Evolutionary conservation across 225 moss, liverwort and hornwort species (phyloP), one percentile per base, ranked within the genome.

Genomic region (Pleurozium schreberi): DNA sequence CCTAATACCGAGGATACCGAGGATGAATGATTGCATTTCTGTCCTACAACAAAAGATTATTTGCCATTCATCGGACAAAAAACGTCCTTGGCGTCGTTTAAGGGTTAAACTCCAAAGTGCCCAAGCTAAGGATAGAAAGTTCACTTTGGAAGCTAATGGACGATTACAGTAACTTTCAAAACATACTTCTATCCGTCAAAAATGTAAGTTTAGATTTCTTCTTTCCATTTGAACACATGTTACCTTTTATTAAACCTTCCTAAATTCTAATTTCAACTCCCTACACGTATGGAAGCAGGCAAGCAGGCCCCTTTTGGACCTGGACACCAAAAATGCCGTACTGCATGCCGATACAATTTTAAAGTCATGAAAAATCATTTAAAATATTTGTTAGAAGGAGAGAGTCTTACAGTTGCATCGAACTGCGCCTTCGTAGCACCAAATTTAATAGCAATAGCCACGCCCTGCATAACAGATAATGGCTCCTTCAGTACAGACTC

Each of bases 351-450:
- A 84, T 52, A 63, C 34, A 83, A 47, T 67, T 33, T 71, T 52
- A 43, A 11, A 62, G 47, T 40, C 43, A 61, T 75, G 82, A 66
- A 62, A 65, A 77, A 71, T 76, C 71, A 64, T 50, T n/a, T 59
- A 60, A 71, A 50, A 82, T 45, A 43, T 88, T 60, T 62, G 75
- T 58, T n/a, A 69, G 49, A 30, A 67, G 49, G 40, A 82, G 21
- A 74, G 74, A 52, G 47, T 59, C 95, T 92, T 93, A 96, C 96
- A 89, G 98, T 97, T 68, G 97, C 90, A 93, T 99, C 96, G 78
- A 97, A 99, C 82, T 97, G 96, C 19, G 95, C 95, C 90, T 99
- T 99, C 11, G 97, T 99, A 66, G 97, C 97, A 79, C 97, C 96
- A 88, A 92, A 96, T 85, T 99, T 97, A 43, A 99, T 34, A 87